These are phyloP conservation scores for Phytopythium delawarense DNA, from an alignment of 352 stramenopile genomes.

Conservation along the genomic window DNA sequence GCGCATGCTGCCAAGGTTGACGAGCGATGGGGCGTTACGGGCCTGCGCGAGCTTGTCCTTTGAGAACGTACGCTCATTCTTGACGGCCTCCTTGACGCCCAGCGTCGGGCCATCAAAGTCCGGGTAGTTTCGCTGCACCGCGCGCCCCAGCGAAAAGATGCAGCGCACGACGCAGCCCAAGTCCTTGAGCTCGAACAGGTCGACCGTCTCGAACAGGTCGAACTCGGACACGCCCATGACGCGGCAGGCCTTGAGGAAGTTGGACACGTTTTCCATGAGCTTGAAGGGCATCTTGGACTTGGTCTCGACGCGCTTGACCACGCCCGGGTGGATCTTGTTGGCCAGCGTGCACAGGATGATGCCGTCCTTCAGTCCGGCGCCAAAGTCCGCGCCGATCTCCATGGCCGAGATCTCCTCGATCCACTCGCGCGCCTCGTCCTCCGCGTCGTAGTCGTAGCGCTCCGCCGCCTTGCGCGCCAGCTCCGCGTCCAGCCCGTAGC, in stretches of 20 bases:
- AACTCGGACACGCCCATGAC: slow-evolving; percentile 87
- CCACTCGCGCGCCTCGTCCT: slow-evolving; percentile 82
- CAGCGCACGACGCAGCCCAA: slow-evolving; percentile 77
- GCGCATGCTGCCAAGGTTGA: slow-evolving; percentile 68
- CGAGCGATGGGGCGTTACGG: slow-evolving; percentile 49
- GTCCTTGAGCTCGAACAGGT: slow-evolving; percentile 89
- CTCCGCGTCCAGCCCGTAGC: slow-evolving; percentile 89
- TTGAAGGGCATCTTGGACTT: slow-evolving; percentile 91
- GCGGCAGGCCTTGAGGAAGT: slow-evolving; percentile 80
- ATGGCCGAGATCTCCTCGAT: slow-evolving; percentile 77
- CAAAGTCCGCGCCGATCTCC: slow-evolving; percentile 79
- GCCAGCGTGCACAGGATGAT: slow-evolving; percentile 80
- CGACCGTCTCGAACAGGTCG: slow-evolving; percentile 88
- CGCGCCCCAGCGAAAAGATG: slow-evolving; percentile 66
- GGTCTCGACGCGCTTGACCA: slow-evolving; percentile 69
- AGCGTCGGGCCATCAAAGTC: slow-evolving; percentile 71
- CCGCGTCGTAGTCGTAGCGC: slow-evolving; percentile 87
- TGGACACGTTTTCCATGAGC: slow-evolving; percentile 90
- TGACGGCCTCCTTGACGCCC: slow-evolving; percentile 75
- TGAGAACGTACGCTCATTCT: slow-evolving; percentile 74
- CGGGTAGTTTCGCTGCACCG: slow-evolving; percentile 71
- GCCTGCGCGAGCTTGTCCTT: slow-evolving; percentile 61
- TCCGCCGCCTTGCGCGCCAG: slow-evolving; percentile 79
- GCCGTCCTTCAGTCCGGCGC: slow-evolving; percentile 69
- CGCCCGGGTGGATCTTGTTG: slow-evolving; percentile 71